These are phyloP conservation scores for Ascochyta viciae-villosae DNA, from an alignment of 2,329 filamentous ascomycete genomes.

Conservation along the genomic window DNA sequence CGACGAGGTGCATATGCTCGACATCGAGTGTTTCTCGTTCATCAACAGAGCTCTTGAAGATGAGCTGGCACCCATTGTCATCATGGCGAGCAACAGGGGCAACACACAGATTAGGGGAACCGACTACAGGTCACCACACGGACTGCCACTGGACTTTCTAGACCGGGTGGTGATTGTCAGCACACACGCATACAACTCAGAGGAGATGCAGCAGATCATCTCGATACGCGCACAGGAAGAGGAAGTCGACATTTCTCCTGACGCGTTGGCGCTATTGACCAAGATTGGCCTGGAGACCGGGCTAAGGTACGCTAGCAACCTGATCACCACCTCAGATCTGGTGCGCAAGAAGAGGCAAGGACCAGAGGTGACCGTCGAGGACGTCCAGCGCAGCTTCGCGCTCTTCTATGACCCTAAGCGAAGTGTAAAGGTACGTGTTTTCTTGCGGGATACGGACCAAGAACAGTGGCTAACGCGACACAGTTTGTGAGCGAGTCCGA, in stretches of 20 bases:
- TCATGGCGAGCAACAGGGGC: slow-evolving; percentile 98
- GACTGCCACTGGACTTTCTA: slow-evolving; percentile 92
- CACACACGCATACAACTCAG: slow-evolving; percentile 80
- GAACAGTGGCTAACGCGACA: slow-evolving; percentile 23
- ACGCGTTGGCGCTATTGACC: slow-evolving; percentile 89
- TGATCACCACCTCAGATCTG: slow-evolving; percentile 93
- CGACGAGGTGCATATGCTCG: slow-evolving; percentile 99
- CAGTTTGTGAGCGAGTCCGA: slow-evolving; percentile 86
- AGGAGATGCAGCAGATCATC: slow-evolving; percentile 92
- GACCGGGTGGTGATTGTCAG: slow-evolving; percentile 96
- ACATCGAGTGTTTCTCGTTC: slow-evolving; percentile 99
- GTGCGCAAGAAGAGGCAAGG: slow-evolving; percentile 84
- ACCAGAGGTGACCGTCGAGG: slow-evolving; percentile 82
- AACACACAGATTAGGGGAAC: slow-evolving; percentile 92
- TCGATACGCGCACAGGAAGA: slow-evolving; percentile 94
- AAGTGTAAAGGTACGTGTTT: slow-evolving; percentile 70
- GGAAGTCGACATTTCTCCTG: slow-evolving; percentile 88
- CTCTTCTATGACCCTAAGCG: slow-evolving; percentile 90
- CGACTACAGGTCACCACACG: slow-evolving; percentile 90
- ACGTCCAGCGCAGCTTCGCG: slow-evolving; percentile 91
- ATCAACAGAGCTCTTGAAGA: slow-evolving; percentile 96
- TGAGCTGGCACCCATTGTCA: slow-evolving; percentile 93
- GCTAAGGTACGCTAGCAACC: slow-evolving; percentile 93
- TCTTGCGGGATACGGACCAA: neutral
- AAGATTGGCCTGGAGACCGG: slow-evolving; percentile 95